Evolutionary conservation across 352 stramenopile species (phyloP).

Genomic region (Phytopythium helicoides): DNA sequence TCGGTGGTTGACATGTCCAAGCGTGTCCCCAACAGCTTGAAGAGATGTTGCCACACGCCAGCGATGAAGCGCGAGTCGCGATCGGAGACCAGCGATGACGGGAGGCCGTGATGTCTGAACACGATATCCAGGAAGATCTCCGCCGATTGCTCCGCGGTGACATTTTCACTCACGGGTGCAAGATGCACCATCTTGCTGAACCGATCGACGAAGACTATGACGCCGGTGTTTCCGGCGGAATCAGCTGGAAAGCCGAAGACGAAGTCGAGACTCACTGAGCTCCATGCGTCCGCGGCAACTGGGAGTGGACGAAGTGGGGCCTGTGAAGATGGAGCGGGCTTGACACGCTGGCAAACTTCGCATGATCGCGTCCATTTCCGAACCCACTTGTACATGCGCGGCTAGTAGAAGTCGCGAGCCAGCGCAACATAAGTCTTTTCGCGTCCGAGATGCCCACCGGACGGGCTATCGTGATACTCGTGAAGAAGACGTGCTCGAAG

Average conservation of each 20-base stretch:
- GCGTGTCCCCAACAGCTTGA: conserved; percentile 9
- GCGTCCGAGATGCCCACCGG: conserved; percentile 14
- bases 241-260: conserved; percentile 18
- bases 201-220: conserved; percentile 25
- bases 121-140: conserved; percentile 23
- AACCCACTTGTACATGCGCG: conserved; percentile 31
- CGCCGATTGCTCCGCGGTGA: conserved; percentile 15
- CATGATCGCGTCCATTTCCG: conserved; percentile 21
- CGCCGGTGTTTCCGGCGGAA: conserved; percentile 3
- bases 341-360: conserved; percentile 23
- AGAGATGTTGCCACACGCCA: conserved; percentile 13
- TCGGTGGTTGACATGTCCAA: conserved; percentile 19
- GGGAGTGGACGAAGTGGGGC: conserved; percentile 8
- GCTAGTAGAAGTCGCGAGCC: conserved; percentile 15
- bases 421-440: conserved; percentile 24
- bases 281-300: conserved; percentile 5
- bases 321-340: conserved; percentile 2
- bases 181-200: conserved; percentile 32
- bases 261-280: conserved; percentile 20
- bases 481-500: conserved; percentile 9
- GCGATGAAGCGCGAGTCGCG: conserved; percentile 9
- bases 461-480: conserved; percentile 14
- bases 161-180: background rate
- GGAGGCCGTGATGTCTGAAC: conserved; percentile 16
- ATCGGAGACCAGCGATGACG: conserved; percentile 5